These are phyloP conservation scores for Immersiporthe knoxdaviesiana DNA, from an alignment of 2,329 filamentous ascomycete genomes.

Conservation along the genomic window DNA sequence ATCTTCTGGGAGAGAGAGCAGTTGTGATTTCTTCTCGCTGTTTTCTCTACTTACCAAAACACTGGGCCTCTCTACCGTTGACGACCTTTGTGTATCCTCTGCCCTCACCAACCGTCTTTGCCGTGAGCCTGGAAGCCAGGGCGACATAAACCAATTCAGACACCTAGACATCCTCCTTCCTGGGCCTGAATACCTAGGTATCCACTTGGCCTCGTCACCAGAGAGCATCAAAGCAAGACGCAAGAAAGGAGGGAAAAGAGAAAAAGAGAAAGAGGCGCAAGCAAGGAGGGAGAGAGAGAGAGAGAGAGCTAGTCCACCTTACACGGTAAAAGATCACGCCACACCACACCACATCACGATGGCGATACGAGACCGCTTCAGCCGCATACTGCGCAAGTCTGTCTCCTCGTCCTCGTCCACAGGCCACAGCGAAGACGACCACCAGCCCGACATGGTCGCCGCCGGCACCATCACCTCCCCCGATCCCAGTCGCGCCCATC, in stretches of 20 bases:
- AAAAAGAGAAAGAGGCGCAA: background rate
- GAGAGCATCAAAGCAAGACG: background rate
- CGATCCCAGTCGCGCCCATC: background rate
- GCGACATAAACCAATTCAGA: too few relatives aligned
- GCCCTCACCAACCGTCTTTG: background rate
- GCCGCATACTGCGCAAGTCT: constrained; percentile 28
- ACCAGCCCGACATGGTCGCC: background rate
- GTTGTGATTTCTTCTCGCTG: background rate
- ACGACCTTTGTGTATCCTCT: background rate
- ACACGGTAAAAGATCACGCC: background rate
- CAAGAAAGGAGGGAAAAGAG: background rate
- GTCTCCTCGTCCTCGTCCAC: constrained; percentile 22
- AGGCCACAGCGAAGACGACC: constrained; percentile 12
- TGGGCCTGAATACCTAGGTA: background rate
- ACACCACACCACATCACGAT: background rate
- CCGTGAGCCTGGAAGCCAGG: background rate
- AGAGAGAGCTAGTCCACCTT: background rate
- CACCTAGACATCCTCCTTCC: background rate
- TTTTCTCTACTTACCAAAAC: background rate
- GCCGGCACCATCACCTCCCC: background rate
- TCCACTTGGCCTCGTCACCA: background rate
- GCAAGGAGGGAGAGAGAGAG: background rate
- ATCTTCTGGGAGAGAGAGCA: background rate
- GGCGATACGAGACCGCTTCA: constrained; percentile 28
- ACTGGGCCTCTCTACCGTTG: background rate